Conservation (phyloP, 805 yeast genomes). For the Kodamaea kaohsiungensis region DNA sequence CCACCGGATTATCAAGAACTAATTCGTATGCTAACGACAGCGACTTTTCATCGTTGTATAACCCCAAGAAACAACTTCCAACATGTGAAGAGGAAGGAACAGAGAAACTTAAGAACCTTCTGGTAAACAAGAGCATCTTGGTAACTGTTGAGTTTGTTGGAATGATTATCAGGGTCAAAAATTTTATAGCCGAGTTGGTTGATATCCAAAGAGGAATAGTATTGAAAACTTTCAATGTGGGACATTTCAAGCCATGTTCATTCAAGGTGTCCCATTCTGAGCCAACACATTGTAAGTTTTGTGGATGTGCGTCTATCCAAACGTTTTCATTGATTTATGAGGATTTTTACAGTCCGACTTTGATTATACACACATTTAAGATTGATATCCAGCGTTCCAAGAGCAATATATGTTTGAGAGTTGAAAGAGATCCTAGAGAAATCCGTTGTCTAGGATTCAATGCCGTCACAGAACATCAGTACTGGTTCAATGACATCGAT, state of each 20-base stretch:
- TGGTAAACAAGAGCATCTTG: slow-evolving; percentile 40
- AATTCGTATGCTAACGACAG: slow-evolving; percentile 14
- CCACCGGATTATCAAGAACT: slow-evolving; percentile 9
- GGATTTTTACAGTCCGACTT: slow-evolving; percentile 52
- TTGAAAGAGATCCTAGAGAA: slow-evolving; percentile 91
- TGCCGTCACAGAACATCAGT: slow-evolving; percentile 66
- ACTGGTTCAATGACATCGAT: slow-evolving; percentile 66
- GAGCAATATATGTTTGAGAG: slow-evolving; percentile 79
- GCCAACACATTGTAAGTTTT: slow-evolving; percentile 86
- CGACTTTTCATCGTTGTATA: slow-evolving; percentile 16
- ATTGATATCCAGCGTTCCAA: slow-evolving; percentile 70
- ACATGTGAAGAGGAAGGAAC: slow-evolving; percentile 11
- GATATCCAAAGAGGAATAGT: slow-evolving; percentile 80
- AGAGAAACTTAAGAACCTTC: slow-evolving; percentile 11
- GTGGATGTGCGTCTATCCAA: slow-evolving; percentile 83
- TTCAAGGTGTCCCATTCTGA: slow-evolving; percentile 77
- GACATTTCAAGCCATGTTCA: slow-evolving; percentile 58
- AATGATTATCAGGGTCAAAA: slow-evolving; percentile 63
- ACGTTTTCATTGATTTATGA: slow-evolving; percentile 74
- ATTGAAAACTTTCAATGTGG: slow-evolving; percentile 60
- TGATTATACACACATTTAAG: slow-evolving; percentile 72
- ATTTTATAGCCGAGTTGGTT: slow-evolving; percentile 59
- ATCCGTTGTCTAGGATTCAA: slow-evolving; percentile 87
- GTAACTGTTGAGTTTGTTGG: slow-evolving; percentile 71
- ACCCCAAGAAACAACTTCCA: slow-evolving; percentile 1